Base-by-base conservation (phyloP, 2,329 filamentous ascomycete species). In the Pseudocercospora cruenta region DNA sequence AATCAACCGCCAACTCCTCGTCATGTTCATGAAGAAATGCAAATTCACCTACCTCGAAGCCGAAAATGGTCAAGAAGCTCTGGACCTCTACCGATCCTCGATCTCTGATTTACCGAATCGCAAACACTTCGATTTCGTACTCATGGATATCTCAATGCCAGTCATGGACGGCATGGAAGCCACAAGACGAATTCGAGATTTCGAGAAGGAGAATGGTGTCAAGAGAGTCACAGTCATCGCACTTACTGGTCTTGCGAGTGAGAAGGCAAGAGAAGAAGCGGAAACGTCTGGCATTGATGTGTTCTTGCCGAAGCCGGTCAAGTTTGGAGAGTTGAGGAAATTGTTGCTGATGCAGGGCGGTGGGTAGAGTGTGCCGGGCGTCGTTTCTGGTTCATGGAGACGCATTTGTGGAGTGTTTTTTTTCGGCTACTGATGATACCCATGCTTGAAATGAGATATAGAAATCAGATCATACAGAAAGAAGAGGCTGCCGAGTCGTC, bases 31-130 rank as follows among this genome's bases (percentile, higher is more conserved):
- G 62, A 67, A 69, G 21, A 68, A 70, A 36, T 72, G 78, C 4
- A 76, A 79, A 1, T 80, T 80, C 1, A 78, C 76, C 12, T 74
- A 76, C 10, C 77, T 80, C 22, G 79, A 79, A 45, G 83, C 83
- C 2, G 72, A 74, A 33, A 80, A 85, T 68, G 84, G 83, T 3
- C 76, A 81, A 2, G 80, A 84, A 70, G 84, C 83, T 2, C 77
- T 85, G 0, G 73, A 67, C 31, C 39, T 63, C 33, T 67, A 67
- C 28, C 60, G 47, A 6, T 22, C 59, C 14, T 47, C 55, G 16
- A 43, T 57, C 55, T 53, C 62, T 31, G 21, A 36, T n/a, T 9
- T 49, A 14, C n/a, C 33, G 8, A 43, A 49, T 49, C n/a, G 9
- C 1, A 26, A 59, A 47, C 57, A 26, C 16, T 71, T 71, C 28